Percentiles rank a stretch among this genome's conserved stretches.
Conservation (phyloP, 805 yeast species). For the Nakazawaea wyomingensis region DNA sequence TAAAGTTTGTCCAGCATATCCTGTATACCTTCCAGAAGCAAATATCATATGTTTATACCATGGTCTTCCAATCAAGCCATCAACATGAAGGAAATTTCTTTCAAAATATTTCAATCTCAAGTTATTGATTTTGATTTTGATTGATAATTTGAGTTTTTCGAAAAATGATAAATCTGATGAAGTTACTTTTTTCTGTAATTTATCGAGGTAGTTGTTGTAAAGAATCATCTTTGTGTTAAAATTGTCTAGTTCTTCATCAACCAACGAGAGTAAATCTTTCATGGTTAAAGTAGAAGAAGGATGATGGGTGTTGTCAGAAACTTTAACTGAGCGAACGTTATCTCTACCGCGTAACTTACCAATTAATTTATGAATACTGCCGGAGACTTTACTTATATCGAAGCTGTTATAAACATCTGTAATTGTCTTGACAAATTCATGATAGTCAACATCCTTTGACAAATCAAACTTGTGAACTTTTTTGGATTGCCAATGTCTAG, state of each 20-base stretch:
- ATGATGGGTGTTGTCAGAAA: constrained; percentile 4
- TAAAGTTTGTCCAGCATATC: constrained; percentile 51
- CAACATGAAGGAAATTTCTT: constrained; percentile 37
- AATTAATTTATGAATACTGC: constrained; percentile 9
- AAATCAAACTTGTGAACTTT: constrained; percentile 12
- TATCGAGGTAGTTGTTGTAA: constrained; percentile 13
- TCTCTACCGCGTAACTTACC: constrained; percentile 14
- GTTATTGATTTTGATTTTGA: constrained; percentile 29
- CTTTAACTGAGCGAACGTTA: neutral
- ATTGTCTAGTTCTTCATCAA: constrained; percentile 13
- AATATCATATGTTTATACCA: constrained; percentile 58
- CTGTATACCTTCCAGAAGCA: constrained; percentile 57
- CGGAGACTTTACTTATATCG: neutral
- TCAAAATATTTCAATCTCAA: constrained; percentile 37
- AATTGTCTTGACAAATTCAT: constrained; percentile 3
- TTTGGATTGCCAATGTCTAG: constrained; percentile 31
- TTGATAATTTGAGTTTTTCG: constrained; percentile 23
- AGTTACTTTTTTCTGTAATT: constrained; percentile 18
- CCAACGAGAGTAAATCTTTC: constrained; percentile 20
- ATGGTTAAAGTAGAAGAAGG: constrained; percentile 19
- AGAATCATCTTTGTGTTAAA: constrained; percentile 13
- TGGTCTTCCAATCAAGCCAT: constrained; percentile 44
- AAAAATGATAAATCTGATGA: constrained; percentile 21
- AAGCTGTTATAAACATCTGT: constrained; percentile 9
- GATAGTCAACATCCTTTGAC: constrained; percentile 6